Evolutionary conservation across 768 basidiomycete genomes (phyloP).

Genomic region (Trametes meyenii): DNA sequence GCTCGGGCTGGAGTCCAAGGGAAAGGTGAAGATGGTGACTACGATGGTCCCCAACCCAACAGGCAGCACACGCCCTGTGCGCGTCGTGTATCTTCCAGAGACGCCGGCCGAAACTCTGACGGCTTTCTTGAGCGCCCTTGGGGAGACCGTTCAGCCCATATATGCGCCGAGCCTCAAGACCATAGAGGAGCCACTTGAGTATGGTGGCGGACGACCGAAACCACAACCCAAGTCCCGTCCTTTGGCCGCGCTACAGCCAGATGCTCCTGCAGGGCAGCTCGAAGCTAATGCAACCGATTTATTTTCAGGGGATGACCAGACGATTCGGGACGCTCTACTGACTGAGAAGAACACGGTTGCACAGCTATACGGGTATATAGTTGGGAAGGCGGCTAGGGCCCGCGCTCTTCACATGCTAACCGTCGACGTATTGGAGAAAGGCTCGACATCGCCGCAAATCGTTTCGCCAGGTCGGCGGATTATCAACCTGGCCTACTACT

Average conservation of each 20-base stretch:
- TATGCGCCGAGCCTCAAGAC: conserved; percentile 45
- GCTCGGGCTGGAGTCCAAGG: conserved; percentile 61
- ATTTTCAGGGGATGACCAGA: conserved; percentile 53
- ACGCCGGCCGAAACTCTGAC: conserved; percentile 55
- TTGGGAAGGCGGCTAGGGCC: conserved; percentile 66
- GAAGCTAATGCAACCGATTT: conserved; percentile 44
- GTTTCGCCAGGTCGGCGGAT: conserved; percentile 59
- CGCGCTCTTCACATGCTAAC: conserved; percentile 63
- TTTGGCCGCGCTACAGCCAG: neutral
- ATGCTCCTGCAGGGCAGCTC: neutral
- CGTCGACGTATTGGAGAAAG: conserved; percentile 49
- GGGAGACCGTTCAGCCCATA: conserved; percentile 36
- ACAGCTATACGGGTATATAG: conserved; percentile 75
- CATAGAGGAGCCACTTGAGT: conserved; percentile 57
- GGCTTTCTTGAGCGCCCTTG: conserved; percentile 58
- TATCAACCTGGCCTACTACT: conserved; percentile 61
- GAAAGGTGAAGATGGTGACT: conserved; percentile 70
- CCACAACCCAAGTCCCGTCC: conserved; percentile 14
- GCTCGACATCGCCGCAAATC: conserved; percentile 43
- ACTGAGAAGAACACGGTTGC: conserved; percentile 70
- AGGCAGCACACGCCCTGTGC: conserved; percentile 59
- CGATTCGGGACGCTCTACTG: conserved; percentile 63
- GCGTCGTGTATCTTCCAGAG: conserved; percentile 67
- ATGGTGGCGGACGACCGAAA: conserved; percentile 44
- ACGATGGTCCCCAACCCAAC: conserved; percentile 63